A percentile compares a stretch with the other conserved stretches of the same genome.
phyloP scores from a whole-genome alignment of 2,329 filamentous ascomycete genomes.

The Parastagonospora nodorum region DNA sequence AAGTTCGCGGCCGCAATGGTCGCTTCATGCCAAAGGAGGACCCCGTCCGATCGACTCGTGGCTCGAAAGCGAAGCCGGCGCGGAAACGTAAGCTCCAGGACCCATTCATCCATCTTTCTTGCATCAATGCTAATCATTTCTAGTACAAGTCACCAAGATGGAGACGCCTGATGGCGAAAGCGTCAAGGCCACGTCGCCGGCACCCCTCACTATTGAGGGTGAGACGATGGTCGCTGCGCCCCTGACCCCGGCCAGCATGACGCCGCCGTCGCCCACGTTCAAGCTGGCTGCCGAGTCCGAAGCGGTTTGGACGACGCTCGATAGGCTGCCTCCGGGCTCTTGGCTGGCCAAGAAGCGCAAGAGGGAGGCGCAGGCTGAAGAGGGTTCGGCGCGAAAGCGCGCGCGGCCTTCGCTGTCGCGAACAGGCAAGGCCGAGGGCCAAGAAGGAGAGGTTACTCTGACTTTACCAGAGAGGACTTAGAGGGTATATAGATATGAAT shows the following conservation, averaged over 20 bases:
- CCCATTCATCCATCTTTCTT: too few species aligned
- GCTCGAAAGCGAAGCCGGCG: constrained; percentile 3
- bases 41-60: neutral
- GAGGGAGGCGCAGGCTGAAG: constrained; percentile 11
- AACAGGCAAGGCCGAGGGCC: neutral
- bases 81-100: neutral
- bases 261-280: neutral
- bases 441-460: too few species aligned
- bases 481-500: too few species aligned
- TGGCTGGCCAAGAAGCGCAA: constrained; percentile 20
- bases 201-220: neutral
- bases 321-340: constrained; percentile 22
- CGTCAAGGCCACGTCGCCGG: neutral
- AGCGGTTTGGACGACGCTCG: constrained; percentile 22
- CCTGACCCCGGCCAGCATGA: too few species aligned
- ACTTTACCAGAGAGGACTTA: neutral
- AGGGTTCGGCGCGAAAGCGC: constrained; percentile 13
- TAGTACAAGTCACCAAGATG: neutral
- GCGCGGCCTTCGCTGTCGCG: constrained; percentile 19
- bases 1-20: constrained; percentile 23
- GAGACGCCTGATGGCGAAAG: neutral
- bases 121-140: neutral
- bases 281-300: constrained; percentile 27
- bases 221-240: neutral
- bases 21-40: constrained; percentile 13